Evolutionary conservation across 2,329 filamentous ascomycete genomes (phyloP).

Genomic region (Herpotrichia juniperi): DNA sequence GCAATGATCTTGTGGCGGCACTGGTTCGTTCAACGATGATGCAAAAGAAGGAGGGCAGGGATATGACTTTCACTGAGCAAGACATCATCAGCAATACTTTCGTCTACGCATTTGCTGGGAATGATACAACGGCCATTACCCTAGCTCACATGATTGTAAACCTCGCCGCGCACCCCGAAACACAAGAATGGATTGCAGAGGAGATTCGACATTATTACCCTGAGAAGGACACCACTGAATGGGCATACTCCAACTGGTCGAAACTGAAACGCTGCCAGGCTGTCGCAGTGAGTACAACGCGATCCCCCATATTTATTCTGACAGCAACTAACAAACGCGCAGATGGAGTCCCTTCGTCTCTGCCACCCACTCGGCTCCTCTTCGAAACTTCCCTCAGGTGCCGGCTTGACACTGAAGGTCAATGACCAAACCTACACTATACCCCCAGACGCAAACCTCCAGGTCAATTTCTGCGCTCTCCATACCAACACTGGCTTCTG

Average conservation of each 20-base stretch:
- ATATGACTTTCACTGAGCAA: conserved; percentile 18
- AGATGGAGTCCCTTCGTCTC: conserved; percentile 18
- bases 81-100: conserved; percentile 60
- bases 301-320: background rate
- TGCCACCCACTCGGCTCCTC: conserved; percentile 8
- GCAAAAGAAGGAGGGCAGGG: background rate
- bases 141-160: conserved; percentile 52
- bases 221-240: conserved; percentile 23
- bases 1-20: conserved; percentile 10
- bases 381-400: background rate
- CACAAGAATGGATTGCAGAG: conserved; percentile 54
- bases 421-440: background rate
- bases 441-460: background rate
- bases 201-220: conserved; percentile 40
- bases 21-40: conserved; percentile 10
- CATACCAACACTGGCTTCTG: background rate
- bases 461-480: background rate
- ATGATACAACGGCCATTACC: conserved; percentile 57
- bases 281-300: conserved; percentile 48
- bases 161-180: conserved; percentile 52
- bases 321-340: background rate
- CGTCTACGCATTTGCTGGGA: conserved; percentile 57
- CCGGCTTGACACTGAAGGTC: background rate
- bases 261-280: conserved; percentile 51
- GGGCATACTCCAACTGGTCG: conserved; percentile 50